Percentiles rank a stretch among this genome's conserved stretches.
These are phyloP conservation scores for Pichia cabralensis DNA, from an alignment of 805 yeast genomes.

Conservation along the genomic window DNA sequence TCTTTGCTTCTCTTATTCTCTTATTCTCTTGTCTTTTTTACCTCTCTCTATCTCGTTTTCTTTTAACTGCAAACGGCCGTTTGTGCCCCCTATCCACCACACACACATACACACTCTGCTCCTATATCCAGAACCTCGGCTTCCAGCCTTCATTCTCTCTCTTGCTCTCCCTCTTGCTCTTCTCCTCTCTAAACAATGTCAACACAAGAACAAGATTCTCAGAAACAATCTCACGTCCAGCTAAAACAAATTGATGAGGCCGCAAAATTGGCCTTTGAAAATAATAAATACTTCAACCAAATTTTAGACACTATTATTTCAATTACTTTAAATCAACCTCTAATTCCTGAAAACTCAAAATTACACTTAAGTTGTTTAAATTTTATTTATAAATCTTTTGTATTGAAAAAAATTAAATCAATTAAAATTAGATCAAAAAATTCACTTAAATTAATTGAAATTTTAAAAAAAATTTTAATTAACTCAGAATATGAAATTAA, in stretches of 20 bases:
- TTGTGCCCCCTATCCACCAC: too few species aligned
- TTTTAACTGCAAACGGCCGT: too few species aligned
- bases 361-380: slow-evolving; percentile 18
- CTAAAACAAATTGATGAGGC: slow-evolving; percentile 12
- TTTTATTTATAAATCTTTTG: slow-evolving; percentile 20
- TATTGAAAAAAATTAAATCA: slow-evolving; percentile 14
- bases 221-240: too few species aligned
- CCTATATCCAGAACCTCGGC: too few species aligned
- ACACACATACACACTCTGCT: too few species aligned
- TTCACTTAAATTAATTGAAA: slow-evolving; percentile 14
- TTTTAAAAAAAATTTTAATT: slow-evolving; percentile 17
- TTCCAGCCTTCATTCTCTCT: too few species aligned
- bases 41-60: too few species aligned
- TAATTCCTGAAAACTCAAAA: slow-evolving; percentile 4
- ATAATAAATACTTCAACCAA: slow-evolving; percentile 11
- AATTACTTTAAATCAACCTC: slow-evolving; percentile 11
- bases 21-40: too few species aligned
- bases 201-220: too few species aligned
- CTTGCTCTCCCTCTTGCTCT: too few species aligned
- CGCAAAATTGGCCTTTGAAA: slow-evolving; percentile 11
- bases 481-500: slow-evolving; percentile 8
- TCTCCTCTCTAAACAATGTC: too few species aligned
- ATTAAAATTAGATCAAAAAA: slow-evolving; percentile 14
- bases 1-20: too few species aligned
- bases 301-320: slow-evolving; percentile 12